Evolutionary conservation across 2,329 filamentous ascomycete species (phyloP).

Genomic region (Clonostachys byssicola): DNA sequence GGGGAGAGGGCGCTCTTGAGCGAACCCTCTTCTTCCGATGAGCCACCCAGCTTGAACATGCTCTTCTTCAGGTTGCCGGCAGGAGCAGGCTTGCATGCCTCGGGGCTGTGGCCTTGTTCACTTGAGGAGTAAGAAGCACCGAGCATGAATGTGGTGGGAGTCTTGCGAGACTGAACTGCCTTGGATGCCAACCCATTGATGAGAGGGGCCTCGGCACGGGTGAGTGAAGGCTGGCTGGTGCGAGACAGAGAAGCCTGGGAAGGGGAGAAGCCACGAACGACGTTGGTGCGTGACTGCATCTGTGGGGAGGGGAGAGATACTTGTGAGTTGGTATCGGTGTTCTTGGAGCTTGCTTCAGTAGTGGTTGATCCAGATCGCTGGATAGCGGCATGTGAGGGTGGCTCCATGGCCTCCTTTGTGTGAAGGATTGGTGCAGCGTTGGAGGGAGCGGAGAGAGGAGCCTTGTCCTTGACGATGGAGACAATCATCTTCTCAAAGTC

Average conservation of each 20-base stretch:
- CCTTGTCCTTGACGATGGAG: conserved; percentile 85
- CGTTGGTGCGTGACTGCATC: conserved; percentile 40
- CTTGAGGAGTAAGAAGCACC: conserved; percentile 78
- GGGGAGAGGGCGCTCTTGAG: conserved; percentile 51
- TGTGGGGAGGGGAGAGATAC: conserved; percentile 19
- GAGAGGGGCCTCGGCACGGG: conserved; percentile 47
- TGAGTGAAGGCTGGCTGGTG: conserved; percentile 33
- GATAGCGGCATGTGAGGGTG: neutral
- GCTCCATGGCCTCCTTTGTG: conserved; percentile 23
- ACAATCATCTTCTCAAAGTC: conserved; percentile 93
- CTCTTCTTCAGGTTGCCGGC: conserved; percentile 21
- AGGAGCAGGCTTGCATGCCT: conserved; percentile 29
- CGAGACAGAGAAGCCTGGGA: conserved; percentile 53
- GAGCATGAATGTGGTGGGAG: conserved; percentile 61
- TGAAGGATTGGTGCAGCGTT: conserved; percentile 22
- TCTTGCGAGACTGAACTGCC: conserved; percentile 65
- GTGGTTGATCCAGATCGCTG: conserved; percentile 36
- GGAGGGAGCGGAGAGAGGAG: conserved; percentile 41
- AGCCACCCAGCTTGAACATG: conserved; percentile 50
- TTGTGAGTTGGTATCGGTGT: conserved; percentile 41
- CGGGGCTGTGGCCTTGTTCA: conserved; percentile 44
- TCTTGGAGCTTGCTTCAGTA: conserved; percentile 46
- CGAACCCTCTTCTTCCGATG: conserved; percentile 77
- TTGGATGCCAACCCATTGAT: conserved; percentile 54
- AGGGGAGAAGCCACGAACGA: conserved; percentile 84